phyloP scores from a whole-genome alignment of 1,284 basidiomycete genomes.

The Wolfiporia cocos region DNA sequence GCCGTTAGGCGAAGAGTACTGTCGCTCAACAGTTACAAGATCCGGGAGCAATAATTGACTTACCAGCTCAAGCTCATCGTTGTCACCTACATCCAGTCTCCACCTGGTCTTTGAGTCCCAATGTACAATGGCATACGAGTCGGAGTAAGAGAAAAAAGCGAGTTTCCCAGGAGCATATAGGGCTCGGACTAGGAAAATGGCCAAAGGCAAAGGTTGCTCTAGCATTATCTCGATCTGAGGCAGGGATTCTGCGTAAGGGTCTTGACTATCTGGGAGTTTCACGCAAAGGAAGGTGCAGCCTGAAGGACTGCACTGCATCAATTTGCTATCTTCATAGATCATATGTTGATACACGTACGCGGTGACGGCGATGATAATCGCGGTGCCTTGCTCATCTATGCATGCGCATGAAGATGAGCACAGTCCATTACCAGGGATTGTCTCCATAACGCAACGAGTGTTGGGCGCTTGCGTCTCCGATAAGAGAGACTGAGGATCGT shows the following conservation, averaged over 20 bases:
- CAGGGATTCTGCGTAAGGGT: not conserved
- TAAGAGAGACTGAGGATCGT: slow-evolving; percentile 8
- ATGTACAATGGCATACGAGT: slow-evolving; percentile 26
- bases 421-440: slow-evolving; percentile 1
- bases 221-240: slow-evolving; percentile 1
- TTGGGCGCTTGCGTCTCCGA: not conserved
- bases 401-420: slow-evolving; percentile 26
- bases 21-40: not conserved
- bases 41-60: not conserved
- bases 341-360: slow-evolving; percentile 8
- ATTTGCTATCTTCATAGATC: not conserved
- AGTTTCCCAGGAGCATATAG: slow-evolving; percentile 25
- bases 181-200: slow-evolving; percentile 26
- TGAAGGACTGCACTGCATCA: slow-evolving; percentile 6
- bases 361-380: slow-evolving; percentile 15
- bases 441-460: not conserved
- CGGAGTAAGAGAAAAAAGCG: slow-evolving; percentile 26
- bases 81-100: slow-evolving; percentile 14
- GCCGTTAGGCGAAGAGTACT: not conserved
- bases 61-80: slow-evolving; percentile 26
- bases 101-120: slow-evolving; percentile 22
- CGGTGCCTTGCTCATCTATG: slow-evolving; percentile 15
- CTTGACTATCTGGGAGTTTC: slow-evolving; percentile 1
- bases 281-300: slow-evolving; percentile 15
- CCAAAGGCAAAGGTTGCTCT: slow-evolving; percentile 13